Percentiles rank a stretch among this genome's conserved stretches.
phyloP scores from a whole-genome alignment of 257 asterid species.

The Capsicum chinense region DNA sequence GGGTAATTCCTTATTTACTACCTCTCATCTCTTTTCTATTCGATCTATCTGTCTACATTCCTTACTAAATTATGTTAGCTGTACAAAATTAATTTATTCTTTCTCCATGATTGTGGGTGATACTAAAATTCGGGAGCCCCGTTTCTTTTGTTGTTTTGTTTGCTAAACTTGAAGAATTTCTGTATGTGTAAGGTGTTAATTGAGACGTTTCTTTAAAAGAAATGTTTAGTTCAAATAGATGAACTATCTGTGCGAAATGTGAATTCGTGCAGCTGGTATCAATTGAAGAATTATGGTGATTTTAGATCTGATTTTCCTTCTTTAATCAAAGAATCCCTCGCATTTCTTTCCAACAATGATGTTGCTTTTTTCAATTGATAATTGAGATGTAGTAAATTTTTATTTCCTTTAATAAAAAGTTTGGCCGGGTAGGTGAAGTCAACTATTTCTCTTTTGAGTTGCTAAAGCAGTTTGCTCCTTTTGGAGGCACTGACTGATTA shows the following conservation, averaged over 20 bases:
- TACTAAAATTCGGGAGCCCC: background rate
- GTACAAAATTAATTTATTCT: background rate
- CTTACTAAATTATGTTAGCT: background rate
- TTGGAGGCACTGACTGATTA: background rate
- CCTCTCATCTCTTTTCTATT: background rate
- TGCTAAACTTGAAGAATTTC: background rate
- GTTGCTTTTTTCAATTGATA: background rate
- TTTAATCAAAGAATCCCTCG: background rate
- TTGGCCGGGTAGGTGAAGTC: background rate
- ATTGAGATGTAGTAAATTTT: background rate
- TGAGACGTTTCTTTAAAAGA: background rate
- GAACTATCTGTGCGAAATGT: background rate
- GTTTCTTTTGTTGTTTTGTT: background rate
- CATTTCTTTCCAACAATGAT: background rate
- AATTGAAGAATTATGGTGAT: background rate
- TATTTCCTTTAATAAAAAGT: background rate
- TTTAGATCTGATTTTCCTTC: background rate
- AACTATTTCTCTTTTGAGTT: background rate
- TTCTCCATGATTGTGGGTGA: background rate
- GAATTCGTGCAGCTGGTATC: background rate
- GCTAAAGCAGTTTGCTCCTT: no score
- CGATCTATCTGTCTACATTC: background rate
- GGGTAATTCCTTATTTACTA: background rate
- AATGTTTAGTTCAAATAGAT: background rate
- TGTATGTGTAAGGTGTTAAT: background rate